Conservation (phyloP, 129 eudicot genomes). For the Glebionis coronaria region DNA sequence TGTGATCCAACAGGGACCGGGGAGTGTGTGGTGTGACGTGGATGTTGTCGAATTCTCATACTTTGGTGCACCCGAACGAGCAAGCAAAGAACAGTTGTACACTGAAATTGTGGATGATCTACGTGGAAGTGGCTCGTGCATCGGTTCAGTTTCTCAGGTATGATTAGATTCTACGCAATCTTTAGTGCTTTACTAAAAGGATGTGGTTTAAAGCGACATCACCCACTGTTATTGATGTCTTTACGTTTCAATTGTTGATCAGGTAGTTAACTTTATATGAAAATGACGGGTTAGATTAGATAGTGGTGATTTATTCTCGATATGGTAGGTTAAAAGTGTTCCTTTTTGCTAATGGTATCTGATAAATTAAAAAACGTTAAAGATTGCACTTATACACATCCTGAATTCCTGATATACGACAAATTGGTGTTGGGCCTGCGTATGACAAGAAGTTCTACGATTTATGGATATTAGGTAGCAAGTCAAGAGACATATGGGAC, state of each 20-base stretch:
- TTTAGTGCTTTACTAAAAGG: constrained; percentile 2
- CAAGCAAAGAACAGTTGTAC: constrained; percentile 81
- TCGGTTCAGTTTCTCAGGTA: constrained; percentile 99
- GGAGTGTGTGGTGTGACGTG: constrained; percentile 98
- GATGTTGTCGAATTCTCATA: constrained; percentile 94
- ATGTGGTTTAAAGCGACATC: too few relatives aligned
- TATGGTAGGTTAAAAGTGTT: background rate
- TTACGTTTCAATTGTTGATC: constrained; percentile 12
- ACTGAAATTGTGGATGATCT: constrained; percentile 94
- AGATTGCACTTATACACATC: background rate
- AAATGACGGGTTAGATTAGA: constrained; percentile 16
- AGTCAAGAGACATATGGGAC: too few relatives aligned
- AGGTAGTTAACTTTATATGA: constrained; percentile 10
- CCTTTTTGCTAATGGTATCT: background rate
- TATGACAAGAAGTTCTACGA: background rate
- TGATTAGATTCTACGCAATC: background rate
- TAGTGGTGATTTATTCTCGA: constrained; percentile 11
- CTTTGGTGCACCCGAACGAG: constrained; percentile 85
- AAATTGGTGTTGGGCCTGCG: constrained; percentile 6
- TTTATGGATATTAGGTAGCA: constrained; percentile 19
- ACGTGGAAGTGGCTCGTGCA: too few relatives aligned
- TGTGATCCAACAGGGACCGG: constrained; percentile 71
- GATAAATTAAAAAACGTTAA: background rate
- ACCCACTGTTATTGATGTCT: too few relatives aligned
- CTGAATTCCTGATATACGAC: too few relatives aligned